Percentiles rank a stretch among this genome's conserved stretches.
Conservation (phyloP, 169 alveolate genomes). For the Babesia ovis region DNA sequence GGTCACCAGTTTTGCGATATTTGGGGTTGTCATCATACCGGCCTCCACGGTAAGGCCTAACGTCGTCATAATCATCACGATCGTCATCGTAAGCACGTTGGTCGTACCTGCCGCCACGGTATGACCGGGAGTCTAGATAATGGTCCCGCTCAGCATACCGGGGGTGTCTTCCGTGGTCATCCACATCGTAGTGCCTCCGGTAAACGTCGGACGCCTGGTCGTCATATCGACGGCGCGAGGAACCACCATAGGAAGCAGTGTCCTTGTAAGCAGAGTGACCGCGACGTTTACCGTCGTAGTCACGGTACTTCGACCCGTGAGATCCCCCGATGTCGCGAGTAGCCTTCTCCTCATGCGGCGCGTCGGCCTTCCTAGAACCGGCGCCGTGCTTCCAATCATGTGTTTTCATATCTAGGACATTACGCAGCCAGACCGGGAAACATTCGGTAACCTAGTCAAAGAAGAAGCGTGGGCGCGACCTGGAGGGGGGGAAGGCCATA, state of each 20-base stretch:
- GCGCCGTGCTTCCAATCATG: constrained; percentile 15
- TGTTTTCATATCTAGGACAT: constrained; percentile 4
- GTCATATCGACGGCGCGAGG: constrained; percentile 15
- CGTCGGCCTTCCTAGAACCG: constrained; percentile 3
- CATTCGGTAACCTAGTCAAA: not conserved
- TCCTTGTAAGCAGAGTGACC: constrained; percentile 7
- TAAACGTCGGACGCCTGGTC: constrained; percentile 12
- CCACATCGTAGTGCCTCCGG: constrained; percentile 34
- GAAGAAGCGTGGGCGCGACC: not conserved
- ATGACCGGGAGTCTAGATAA: constrained; percentile 5
- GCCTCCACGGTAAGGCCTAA: constrained; percentile 20
- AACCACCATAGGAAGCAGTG: not conserved
- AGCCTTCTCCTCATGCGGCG: not conserved
- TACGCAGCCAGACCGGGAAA: constrained; percentile 1
- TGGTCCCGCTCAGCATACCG: constrained; percentile 25
- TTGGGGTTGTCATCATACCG: constrained; percentile 23
- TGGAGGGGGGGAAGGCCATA: too few species aligned
- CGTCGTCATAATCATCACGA: constrained; percentile 15
- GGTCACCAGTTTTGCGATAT: constrained; percentile 20
- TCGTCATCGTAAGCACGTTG: constrained; percentile 16
- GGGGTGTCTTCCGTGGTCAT: constrained; percentile 27
- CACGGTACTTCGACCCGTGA: constrained; percentile 12
- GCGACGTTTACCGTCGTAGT: constrained; percentile 9
- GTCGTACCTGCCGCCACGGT: not conserved
- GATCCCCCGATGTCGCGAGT: constrained; percentile 5